phyloP scores from a whole-genome alignment of 1,139 yeast genomes.

The Saccharomyces hybrid region DNA sequence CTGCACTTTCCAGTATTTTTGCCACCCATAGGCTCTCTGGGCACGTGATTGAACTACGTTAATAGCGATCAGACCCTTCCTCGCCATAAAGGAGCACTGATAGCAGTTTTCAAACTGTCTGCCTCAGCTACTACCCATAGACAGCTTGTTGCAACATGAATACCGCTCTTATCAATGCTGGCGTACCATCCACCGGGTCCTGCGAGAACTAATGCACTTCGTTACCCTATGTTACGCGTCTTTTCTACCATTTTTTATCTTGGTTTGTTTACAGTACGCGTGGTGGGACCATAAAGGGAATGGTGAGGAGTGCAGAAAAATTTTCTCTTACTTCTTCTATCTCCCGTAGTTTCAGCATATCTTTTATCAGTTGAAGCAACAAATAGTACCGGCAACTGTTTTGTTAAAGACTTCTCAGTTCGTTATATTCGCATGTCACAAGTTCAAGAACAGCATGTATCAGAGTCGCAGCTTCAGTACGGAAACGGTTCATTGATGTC shows the following conservation, averaged over 20 bases:
- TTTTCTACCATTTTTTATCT: neutral
- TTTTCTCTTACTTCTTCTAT: neutral
- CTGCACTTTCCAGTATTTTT: neutral
- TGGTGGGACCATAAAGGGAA: constrained; percentile 1
- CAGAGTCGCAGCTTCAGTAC: constrained; percentile 10
- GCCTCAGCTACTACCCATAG: too few relatives aligned
- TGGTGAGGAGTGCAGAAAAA: neutral
- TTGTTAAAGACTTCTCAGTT: neutral
- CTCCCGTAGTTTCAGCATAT: neutral
- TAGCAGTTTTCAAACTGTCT: neutral
- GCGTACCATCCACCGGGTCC: too few relatives aligned
- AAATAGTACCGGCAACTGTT: neutral
- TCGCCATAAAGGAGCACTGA: neutral
- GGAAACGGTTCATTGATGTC: constrained; percentile 12
- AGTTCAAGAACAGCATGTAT: constrained; percentile 14
- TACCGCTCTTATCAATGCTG: too few relatives aligned
- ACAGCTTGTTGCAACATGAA: too few relatives aligned
- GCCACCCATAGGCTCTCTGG: neutral
- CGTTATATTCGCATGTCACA: constrained; percentile 8
- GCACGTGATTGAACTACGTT: neutral
- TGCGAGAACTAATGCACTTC: neutral
- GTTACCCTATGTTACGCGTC: neutral
- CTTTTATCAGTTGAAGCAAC: neutral
- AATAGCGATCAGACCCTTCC: neutral
- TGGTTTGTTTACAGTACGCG: constrained; percentile 1